Evolutionary conservation across 331 rosid genomes (phyloP).

Genomic region (Stylosanthes scabra): DNA sequence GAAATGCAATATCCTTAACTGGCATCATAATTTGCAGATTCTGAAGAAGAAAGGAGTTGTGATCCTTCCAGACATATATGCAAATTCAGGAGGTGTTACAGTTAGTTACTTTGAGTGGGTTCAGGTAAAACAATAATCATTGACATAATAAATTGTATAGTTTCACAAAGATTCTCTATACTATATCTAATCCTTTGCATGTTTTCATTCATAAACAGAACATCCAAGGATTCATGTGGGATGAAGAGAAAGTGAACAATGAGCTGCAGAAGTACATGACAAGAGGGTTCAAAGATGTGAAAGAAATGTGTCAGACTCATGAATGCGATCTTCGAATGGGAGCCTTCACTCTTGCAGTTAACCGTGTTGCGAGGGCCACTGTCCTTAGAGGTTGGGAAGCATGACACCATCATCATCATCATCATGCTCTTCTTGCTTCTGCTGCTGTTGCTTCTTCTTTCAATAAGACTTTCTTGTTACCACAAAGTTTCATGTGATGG

Average conservation of each 20-base stretch:
- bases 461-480: conserved; percentile 32
- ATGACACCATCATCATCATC: conserved; percentile 20
- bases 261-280: conserved; percentile 81
- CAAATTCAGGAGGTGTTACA: conserved; percentile 98
- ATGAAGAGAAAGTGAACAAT: conserved; percentile 83
- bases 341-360: conserved; percentile 87
- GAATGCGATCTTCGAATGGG: conserved; percentile 94
- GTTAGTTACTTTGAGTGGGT: conserved; percentile 99
- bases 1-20: conserved; percentile 18
- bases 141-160: background rate
- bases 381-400: conserved; percentile 97
- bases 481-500: conserved; percentile 31
- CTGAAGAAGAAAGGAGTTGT: conserved; percentile 80
- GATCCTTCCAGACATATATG: conserved; percentile 94
- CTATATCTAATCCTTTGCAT: background rate
- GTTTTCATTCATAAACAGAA: conserved; percentile 54
- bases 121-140: conserved; percentile 65
- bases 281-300: conserved; percentile 79
- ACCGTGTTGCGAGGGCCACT: conserved; percentile 91
- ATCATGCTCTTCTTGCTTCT: background rate
- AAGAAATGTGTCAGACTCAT: conserved; percentile 85
- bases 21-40: conserved; percentile 55
- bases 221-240: conserved; percentile 99
- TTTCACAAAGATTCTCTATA: too few relatives aligned
- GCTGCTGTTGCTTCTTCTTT: conserved; percentile 22